phyloP scores from a whole-genome alignment of 2,329 filamentous ascomycete species.

The Aureobasidium sp. region DNA sequence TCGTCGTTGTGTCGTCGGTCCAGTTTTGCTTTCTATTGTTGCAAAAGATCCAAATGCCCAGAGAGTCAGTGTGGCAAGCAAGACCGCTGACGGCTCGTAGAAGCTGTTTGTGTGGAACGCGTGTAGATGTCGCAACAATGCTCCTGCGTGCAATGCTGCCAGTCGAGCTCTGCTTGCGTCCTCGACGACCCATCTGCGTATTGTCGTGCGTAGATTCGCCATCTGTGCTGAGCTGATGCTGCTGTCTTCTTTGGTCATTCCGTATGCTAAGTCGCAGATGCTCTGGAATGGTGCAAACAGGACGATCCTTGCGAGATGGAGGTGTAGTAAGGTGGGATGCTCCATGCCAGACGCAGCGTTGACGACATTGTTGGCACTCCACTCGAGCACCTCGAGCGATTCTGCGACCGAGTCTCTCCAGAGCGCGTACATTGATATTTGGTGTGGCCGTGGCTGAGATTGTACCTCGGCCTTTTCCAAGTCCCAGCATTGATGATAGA shows the following conservation, averaged over 20 bases:
- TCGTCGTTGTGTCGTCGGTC: not conserved
- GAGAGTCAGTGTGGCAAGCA: constrained; percentile 57
- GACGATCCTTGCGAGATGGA: constrained; percentile 49
- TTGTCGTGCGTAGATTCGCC: constrained; percentile 22
- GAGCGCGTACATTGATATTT: constrained; percentile 41
- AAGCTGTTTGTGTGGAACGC: constrained; percentile 44
- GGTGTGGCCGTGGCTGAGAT: constrained; percentile 9
- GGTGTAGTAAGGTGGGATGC: constrained; percentile 49
- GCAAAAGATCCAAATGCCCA: constrained; percentile 50
- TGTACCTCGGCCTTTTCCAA: constrained; percentile 34
- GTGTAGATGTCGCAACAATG: constrained; percentile 47
- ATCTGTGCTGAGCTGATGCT: constrained; percentile 1
- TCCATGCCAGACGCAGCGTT: constrained; percentile 45
- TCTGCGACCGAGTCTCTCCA: constrained; percentile 44
- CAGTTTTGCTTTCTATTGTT: not conserved
- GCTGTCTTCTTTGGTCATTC: constrained; percentile 23
- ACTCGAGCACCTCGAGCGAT: constrained; percentile 51
- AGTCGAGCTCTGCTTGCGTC: constrained; percentile 53
- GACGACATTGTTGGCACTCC: constrained; percentile 49
- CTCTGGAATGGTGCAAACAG: constrained; percentile 44
- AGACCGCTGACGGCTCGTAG: constrained; percentile 60
- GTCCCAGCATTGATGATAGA: constrained; percentile 46
- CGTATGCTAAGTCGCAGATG: constrained; percentile 39
- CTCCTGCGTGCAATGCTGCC: constrained; percentile 48
- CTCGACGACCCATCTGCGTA: constrained; percentile 44